Evolutionary conservation across 306 rosid species (phyloP), one percentile per base, ranked within the genome.

Genomic region (Castanea mollissima): DNA sequence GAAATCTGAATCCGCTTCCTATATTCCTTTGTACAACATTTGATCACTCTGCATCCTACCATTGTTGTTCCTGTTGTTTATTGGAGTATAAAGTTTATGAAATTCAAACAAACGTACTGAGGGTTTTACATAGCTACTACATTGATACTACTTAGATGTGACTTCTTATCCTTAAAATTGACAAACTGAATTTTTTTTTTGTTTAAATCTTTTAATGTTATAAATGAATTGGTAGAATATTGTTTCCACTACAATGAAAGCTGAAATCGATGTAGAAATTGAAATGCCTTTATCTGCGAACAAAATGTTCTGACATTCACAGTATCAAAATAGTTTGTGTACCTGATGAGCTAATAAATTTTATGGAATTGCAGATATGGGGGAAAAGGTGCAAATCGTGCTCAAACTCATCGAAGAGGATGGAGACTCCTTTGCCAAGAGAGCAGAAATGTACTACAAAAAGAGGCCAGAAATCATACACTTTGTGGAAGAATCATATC

Each of bases 371-470:
- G 88, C 96, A 96, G 99, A 96, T 86, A 89, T 90, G 93, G 97
- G 89, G 84, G 98, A 91, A 72, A 91, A 96, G 80, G 98, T 96
- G 55, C 86, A 85, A 69, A 34, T 0, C 31, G 89, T 81, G 16
- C 74, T 96, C 62, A 88, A 81, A 78, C 85, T 96, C 77, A 78
- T 96, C 46, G 78, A 85, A 69, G 97, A 90, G 82, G 99, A 93
- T 82, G 99, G 99, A 31, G 99, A 96, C 87, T 93, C 99, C 15
- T 96, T 96, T 88, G 99, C 94, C 54, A 90, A 82, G 91, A 93
- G 97, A 82, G 98, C 99, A 69, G 96, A 96, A 83, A 93, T 96
- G 99, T 96, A 93, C 86, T 96, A 91, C 83, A 96, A 90, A 74
- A 89, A 87, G 83, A 93, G 99, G 80, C 99, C 98, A 4, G 99